A percentile compares a stretch with the other conserved stretches of the same genome.
Conservation (phyloP, 345 rosid genomes). For the Excoecaria cochinchinensis region DNA sequence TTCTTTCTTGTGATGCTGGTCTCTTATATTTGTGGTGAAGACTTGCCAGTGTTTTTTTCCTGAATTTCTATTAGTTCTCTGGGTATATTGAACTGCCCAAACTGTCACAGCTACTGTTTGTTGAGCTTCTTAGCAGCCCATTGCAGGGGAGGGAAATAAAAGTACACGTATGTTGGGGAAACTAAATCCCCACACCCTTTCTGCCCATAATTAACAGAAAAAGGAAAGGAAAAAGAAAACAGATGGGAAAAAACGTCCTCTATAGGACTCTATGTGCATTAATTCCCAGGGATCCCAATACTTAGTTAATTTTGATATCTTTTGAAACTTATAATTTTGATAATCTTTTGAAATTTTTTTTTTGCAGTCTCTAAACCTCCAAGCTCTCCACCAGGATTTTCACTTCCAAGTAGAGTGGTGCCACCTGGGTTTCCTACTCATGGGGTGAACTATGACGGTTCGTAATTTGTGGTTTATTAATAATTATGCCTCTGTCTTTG, state of each 20-base stretch:
- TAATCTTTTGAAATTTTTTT: too few species aligned
- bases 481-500: background rate
- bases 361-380: slow-evolving; percentile 21
- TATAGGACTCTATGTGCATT: background rate
- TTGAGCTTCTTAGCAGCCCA: background rate
- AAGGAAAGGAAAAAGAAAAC: background rate
- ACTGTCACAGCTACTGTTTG: background rate
- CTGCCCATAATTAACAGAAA: background rate
- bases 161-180: background rate
- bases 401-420: slow-evolving; percentile 20
- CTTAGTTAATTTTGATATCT: background rate
- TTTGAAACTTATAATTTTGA: background rate
- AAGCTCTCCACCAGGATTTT: slow-evolving; percentile 28
- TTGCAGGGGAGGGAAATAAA: background rate
- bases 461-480: slow-evolving; percentile 9
- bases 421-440: slow-evolving; percentile 27
- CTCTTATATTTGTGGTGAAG: background rate
- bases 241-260: background rate
- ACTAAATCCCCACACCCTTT: background rate
- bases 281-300: background rate
- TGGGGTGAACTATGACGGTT: slow-evolving; percentile 24
- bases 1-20: background rate
- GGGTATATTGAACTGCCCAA: background rate
- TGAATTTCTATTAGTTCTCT: background rate
- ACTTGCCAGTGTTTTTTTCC: background rate